These are phyloP conservation scores for Colletotrichum camelliae DNA, from an alignment of 2,329 filamentous ascomycete genomes.

Conservation along the genomic window DNA sequence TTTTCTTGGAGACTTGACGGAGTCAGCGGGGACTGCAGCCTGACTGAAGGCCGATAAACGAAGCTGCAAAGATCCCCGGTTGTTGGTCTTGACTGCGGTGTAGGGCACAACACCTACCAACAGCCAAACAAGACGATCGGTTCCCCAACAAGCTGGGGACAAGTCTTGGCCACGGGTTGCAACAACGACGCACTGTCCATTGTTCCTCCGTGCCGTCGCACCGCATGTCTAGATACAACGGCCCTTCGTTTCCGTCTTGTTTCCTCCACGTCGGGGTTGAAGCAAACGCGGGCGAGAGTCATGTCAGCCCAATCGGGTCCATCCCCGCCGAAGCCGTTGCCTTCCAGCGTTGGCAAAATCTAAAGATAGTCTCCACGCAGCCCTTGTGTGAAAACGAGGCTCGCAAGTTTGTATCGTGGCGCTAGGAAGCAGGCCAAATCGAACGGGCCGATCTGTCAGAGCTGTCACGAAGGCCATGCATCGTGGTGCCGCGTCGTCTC, in stretches of 20 bases:
- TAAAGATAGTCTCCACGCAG: not conserved
- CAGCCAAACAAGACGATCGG: not conserved
- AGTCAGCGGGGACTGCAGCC: not conserved
- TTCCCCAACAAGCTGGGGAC: not conserved
- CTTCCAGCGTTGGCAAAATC: not conserved
- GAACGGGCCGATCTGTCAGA: not conserved
- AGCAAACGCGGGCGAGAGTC: not conserved
- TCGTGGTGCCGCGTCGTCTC: not conserved
- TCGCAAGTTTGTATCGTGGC: not conserved
- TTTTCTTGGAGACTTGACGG: not conserved
- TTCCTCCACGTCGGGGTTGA: not conserved
- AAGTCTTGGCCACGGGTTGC: not conserved
- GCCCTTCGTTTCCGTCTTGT: not conserved
- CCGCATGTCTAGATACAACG: not conserved
- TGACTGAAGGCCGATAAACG: not conserved
- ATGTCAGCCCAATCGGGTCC: slow-evolving; percentile 7
- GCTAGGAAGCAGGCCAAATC: not conserved
- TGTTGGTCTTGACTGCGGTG: not conserved
- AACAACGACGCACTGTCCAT: not conserved
- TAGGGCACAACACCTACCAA: not conserved
- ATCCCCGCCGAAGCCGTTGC: not conserved
- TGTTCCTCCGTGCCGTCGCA: not conserved
- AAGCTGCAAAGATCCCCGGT: not conserved
- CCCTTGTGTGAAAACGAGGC: not conserved
- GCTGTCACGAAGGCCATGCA: not conserved